Conservation (phyloP, 2,329 filamentous ascomycete genomes). For the Talaromyces sp. region DNA sequence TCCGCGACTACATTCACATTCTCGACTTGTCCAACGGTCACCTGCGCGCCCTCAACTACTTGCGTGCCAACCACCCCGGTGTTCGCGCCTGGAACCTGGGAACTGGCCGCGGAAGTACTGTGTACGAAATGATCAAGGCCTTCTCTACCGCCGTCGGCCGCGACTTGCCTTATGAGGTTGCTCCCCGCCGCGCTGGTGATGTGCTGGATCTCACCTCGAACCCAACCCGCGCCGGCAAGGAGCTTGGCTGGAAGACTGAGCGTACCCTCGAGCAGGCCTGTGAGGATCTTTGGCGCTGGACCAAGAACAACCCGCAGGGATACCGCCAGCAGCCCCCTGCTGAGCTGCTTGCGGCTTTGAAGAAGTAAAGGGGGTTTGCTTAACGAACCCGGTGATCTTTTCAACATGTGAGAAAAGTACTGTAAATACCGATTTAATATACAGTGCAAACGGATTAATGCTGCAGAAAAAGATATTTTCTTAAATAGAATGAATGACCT, state of each 20-base stretch:
- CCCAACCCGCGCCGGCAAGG: conserved; percentile 76
- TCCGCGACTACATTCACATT: conserved; percentile 97
- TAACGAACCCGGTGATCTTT: not conserved
- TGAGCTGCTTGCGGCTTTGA: conserved; percentile 60
- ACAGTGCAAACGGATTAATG: not conserved
- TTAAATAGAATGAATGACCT: conserved; percentile 2
- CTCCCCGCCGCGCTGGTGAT: conserved; percentile 75
- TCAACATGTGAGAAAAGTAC: not conserved
- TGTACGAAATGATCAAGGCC: conserved; percentile 95
- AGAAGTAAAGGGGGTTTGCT: conserved; percentile 20
- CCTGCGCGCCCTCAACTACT: conserved; percentile 82
- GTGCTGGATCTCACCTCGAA: conserved; percentile 94
- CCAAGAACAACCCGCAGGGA: conserved; percentile 90
- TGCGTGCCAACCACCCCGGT: conserved; percentile 76
- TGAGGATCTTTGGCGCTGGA: conserved; percentile 93
- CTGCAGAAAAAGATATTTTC: not conserved
- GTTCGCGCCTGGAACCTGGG: conserved; percentile 96
- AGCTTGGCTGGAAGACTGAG: conserved; percentile 89
- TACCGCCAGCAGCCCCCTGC: conserved; percentile 89
- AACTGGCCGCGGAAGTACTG: conserved; percentile 88
- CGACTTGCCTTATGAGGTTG: conserved; percentile 81
- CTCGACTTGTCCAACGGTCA: conserved; percentile 84
- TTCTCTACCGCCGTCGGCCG: conserved; percentile 84
- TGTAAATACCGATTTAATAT: not conserved
- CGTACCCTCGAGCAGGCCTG: conserved; percentile 88